Evolutionary conservation across 768 basidiomycete genomes (phyloP), one percentile per base, ranked within the genome.

Genomic region (Boletus vermiculosoides): DNA sequence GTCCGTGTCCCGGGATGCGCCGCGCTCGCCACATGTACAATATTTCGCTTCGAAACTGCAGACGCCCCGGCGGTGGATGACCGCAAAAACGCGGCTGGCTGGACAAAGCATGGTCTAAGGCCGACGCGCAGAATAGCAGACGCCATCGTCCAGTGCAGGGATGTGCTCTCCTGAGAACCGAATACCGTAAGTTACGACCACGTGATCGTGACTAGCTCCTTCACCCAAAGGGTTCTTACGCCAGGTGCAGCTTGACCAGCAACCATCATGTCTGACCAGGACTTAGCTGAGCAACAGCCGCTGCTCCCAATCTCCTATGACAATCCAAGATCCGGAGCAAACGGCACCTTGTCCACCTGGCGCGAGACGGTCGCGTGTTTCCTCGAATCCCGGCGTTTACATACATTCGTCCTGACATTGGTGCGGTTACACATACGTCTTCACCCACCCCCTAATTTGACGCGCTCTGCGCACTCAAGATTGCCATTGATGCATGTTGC

Each of bases 401-500:
- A 88, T 72, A 78, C 76, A 58, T 66, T 78, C 45, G 77, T 90
- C 62, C 79, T 89, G 50, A 62, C 76, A 15, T 67, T 88, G 77
- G 87, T 83, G 63, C 57, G 83, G 76, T 63, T 34, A 41, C 25
- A 63, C 51, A 63, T 60, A 54, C 44, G 51, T 62, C 63, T 47
- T 67, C 65, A 6, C 46, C 30, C 41, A 13, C 28, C 46, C 56
- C 41, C 51, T 66, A 28, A 62, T 33, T 51, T 55, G 48, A 60
- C 54, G 28, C 41, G 15, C 40, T 15, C 23, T n/a, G 20, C 20
- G 13, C 40, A 10, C 39, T 16, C 50, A 54, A 83, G 86, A 85
- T 86, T 58, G 60, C 79, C 5, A 77, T 86, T 49, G 90, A 93
- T 70, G 84, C 84, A 9, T 60, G 63, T 3, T 88, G 87, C 64